A percentile compares a stretch with the other conserved stretches of the same genome.
These are phyloP conservation scores for Aspergillus ellipticus DNA, from an alignment of 495 filamentous ascomycete genomes.

Conservation along the genomic window DNA sequence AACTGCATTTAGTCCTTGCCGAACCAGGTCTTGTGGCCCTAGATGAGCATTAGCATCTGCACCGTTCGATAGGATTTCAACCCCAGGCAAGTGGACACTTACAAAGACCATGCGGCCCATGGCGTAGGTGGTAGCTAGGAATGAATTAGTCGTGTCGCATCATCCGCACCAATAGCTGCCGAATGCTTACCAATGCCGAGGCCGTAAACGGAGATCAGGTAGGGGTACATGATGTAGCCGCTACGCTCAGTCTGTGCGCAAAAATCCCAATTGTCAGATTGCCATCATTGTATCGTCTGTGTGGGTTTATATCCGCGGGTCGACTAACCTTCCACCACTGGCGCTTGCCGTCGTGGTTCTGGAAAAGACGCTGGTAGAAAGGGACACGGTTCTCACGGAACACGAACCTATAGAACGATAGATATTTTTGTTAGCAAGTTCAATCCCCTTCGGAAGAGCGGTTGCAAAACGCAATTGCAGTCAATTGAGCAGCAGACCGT, in stretches of 20 bases:
- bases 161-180: constrained; percentile 30
- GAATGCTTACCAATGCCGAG: constrained; percentile 44
- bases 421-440: neutral
- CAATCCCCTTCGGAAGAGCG: neutral
- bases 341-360: constrained; percentile 74
- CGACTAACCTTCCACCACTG: constrained; percentile 82
- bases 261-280: constrained; percentile 2
- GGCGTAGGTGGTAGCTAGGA: constrained; percentile 49
- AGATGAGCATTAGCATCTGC: constrained; percentile 24
- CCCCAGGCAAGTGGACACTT: constrained; percentile 18
- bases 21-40: constrained; percentile 90
- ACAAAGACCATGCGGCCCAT: constrained; percentile 58
- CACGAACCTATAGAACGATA: constrained; percentile 50
- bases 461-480: neutral
- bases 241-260: constrained; percentile 56
- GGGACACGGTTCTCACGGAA: constrained; percentile 85
- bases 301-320: constrained; percentile 1
- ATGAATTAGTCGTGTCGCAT: constrained; percentile 19
- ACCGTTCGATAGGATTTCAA: neutral
- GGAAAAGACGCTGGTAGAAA: constrained; percentile 77
- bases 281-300: neutral
- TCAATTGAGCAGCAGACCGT: constrained; percentile 21
- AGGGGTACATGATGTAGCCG: constrained; percentile 65
- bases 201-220: constrained; percentile 67
- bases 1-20: constrained; percentile 53